Conservation (phyloP, 2,329 filamentous ascomycete genomes). For the Amylocarpus encephaloides region DNA sequence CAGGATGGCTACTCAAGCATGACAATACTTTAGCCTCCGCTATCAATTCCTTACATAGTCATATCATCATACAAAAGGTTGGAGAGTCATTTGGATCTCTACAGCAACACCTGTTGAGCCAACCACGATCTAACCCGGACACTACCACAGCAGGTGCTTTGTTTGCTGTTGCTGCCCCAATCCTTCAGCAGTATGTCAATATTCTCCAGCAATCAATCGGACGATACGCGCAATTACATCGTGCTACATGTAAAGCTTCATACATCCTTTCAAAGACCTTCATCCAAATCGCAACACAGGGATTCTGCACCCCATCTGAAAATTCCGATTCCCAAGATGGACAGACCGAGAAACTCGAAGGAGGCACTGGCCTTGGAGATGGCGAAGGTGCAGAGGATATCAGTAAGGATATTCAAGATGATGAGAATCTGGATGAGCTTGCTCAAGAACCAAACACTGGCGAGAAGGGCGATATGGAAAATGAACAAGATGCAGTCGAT, state of each 20-base stretch:
- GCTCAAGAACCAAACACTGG: slow-evolving; percentile 71
- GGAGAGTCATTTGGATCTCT: slow-evolving; percentile 40
- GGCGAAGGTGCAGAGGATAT: slow-evolving; percentile 96
- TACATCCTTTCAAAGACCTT: slow-evolving; percentile 73
- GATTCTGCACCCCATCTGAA: slow-evolving; percentile 87
- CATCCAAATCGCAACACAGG: slow-evolving; percentile 70
- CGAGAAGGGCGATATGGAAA: slow-evolving; percentile 59
- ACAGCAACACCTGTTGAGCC: slow-evolving; percentile 21
- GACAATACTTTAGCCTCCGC: slow-evolving; percentile 18
- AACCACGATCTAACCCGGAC: slow-evolving; percentile 27
- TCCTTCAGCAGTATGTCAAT: slow-evolving; percentile 65
- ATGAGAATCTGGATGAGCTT: slow-evolving; percentile 87
- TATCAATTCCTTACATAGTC: slow-evolving; percentile 26
- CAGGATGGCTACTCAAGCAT: slow-evolving; percentile 52
- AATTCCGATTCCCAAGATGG: slow-evolving; percentile 64
- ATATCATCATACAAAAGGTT: slow-evolving; percentile 32
- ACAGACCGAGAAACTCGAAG: slow-evolving; percentile 74
- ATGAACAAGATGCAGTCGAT: slow-evolving; percentile 80
- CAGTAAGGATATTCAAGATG: slow-evolving; percentile 89
- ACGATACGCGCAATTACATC: slow-evolving; percentile 59
- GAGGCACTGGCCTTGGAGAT: slow-evolving; percentile 88
- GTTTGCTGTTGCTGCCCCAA: slow-evolving; percentile 57
- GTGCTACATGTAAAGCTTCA: slow-evolving; percentile 65
- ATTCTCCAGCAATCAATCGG: slow-evolving; percentile 54
- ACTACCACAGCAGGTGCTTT: slow-evolving; percentile 48